phyloP scores from a whole-genome alignment of 257 asterid species.

The Cinchona pubescens region DNA sequence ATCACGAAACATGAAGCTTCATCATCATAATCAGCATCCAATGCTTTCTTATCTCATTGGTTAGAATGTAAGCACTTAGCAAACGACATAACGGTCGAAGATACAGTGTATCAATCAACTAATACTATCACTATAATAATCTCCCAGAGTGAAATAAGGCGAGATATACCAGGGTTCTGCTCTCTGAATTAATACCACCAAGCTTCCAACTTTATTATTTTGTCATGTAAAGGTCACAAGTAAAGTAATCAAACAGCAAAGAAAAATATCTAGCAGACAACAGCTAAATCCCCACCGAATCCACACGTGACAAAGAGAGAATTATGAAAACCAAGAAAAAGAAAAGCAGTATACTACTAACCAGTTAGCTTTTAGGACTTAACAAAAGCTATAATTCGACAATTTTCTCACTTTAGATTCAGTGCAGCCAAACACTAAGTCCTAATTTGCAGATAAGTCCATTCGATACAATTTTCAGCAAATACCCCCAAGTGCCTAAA shows the following conservation, averaged over 20 bases:
- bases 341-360: background rate
- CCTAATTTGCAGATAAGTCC: background rate
- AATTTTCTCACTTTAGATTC: background rate
- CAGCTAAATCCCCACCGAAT: background rate
- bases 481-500: background rate
- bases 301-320: background rate
- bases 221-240: background rate
- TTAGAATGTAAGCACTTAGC: background rate
- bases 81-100: background rate
- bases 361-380: background rate
- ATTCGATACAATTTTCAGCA: background rate
- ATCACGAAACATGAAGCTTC: background rate
- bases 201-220: slow-evolving; percentile 1
- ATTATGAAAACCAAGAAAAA: background rate
- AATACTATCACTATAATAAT: background rate
- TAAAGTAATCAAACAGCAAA: background rate
- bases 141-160: background rate
- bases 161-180: background rate
- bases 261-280: background rate
- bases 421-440: background rate
- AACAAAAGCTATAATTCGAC: background rate
- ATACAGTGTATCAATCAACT: background rate
- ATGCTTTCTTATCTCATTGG: background rate
- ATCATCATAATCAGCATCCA: background rate
- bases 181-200: background rate